phyloP scores from a whole-genome alignment of 495 filamentous ascomycete species.

The Penicillium flavigenum region DNA sequence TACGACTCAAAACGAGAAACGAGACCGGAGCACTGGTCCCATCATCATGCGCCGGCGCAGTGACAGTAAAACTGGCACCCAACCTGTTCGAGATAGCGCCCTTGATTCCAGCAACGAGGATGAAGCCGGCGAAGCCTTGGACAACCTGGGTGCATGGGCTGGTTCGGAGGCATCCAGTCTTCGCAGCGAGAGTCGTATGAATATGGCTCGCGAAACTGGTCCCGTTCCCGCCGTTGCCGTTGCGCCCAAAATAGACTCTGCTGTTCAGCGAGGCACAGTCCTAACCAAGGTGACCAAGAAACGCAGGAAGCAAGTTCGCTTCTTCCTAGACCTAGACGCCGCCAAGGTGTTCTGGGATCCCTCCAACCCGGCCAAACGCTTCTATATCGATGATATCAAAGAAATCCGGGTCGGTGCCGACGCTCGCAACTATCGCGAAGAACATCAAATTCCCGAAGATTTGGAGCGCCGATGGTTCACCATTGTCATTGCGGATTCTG shows the following conservation, averaged over 20 bases:
- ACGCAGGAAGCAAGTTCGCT: conserved; percentile 67
- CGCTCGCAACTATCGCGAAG: conserved; percentile 83
- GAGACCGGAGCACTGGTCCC: conserved; percentile 84
- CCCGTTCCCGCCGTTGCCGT: conserved; percentile 37
- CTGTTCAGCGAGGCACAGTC: conserved; percentile 70
- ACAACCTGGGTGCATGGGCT: conserved; percentile 37
- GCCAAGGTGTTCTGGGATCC: conserved; percentile 88
- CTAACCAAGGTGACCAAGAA: conserved; percentile 83
- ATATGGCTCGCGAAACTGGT: conserved; percentile 30
- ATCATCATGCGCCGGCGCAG: conserved; percentile 82
- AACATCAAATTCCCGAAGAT: conserved; percentile 64
- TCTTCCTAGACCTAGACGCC: conserved; percentile 74
- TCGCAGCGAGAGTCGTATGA: conserved; percentile 37
- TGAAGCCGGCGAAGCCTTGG: conserved; percentile 61
- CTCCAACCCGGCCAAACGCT: conserved; percentile 70
- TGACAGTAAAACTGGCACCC: conserved; percentile 72
- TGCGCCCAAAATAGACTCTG: conserved; percentile 67
- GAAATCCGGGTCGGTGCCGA: conserved; percentile 85
- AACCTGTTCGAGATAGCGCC: conserved; percentile 51
- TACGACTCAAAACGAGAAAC: conserved; percentile 66
- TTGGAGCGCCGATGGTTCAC: conserved; percentile 77
- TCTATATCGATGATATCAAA: conserved; percentile 93
- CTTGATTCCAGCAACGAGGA: conserved; percentile 56
- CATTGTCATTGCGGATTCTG: conserved; percentile 72
- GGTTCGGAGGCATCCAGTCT: conserved; percentile 43